phyloP scores from a whole-genome alignment of 768 basidiomycete species.

The Dacryopinax spathularia region DNA sequence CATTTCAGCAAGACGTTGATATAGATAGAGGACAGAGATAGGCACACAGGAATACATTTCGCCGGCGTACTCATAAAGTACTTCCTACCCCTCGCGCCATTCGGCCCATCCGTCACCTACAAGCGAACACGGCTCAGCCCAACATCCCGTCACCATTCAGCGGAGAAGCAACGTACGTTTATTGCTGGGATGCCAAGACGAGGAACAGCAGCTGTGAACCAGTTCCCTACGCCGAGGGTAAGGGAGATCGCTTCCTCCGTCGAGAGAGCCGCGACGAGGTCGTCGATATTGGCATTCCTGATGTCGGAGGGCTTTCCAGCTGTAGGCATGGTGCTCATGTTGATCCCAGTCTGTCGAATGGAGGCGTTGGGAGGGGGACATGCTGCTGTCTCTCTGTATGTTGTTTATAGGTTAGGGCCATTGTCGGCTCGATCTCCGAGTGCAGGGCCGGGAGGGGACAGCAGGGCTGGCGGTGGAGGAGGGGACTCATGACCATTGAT shows the following conservation, averaged over 20 bases:
- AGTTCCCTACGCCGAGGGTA: slow-evolving; percentile 66
- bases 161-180: slow-evolving; percentile 31
- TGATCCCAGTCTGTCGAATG: too few species aligned
- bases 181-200: slow-evolving; percentile 56
- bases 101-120: slow-evolving; percentile 53
- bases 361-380: too few species aligned
- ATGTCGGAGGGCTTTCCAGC: slow-evolving; percentile 43
- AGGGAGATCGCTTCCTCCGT: slow-evolving; percentile 61
- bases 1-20: not conserved
- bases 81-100: slow-evolving; percentile 57
- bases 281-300: slow-evolving; percentile 44
- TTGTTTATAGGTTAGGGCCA: too few species aligned
- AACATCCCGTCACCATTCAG: too few species aligned
- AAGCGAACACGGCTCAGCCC: not conserved
- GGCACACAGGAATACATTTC: slow-evolving; percentile 53
- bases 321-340: too few species aligned
- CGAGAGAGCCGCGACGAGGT: slow-evolving; percentile 50
- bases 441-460: too few species aligned
- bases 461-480: too few species aligned
- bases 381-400: too few species aligned
- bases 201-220: slow-evolving; percentile 57
- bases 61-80: slow-evolving; percentile 74
- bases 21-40: not conserved
- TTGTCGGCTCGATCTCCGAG: too few species aligned
- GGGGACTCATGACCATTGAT: too few species aligned